These are phyloP conservation scores for Stephania cephalantha DNA, from an alignment of 164 flowering plant species.

Conservation along the genomic window DNA sequence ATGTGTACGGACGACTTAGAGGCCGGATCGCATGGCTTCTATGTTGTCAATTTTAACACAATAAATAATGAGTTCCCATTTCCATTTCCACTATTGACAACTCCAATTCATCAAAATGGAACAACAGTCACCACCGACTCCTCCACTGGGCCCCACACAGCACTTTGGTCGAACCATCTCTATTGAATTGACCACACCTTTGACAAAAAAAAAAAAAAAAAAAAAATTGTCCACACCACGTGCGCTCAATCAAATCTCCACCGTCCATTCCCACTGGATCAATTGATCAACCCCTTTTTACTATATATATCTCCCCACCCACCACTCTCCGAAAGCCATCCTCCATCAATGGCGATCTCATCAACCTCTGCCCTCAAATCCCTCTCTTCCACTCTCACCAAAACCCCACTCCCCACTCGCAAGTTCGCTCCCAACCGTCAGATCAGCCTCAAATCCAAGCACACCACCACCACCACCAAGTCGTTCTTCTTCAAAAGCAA, in stretches of 20 bases:
- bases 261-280: background rate
- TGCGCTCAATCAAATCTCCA: background rate
- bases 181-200: too few species aligned
- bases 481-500: conserved; percentile 23
- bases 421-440: background rate
- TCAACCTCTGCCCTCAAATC: conserved; percentile 5
- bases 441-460: background rate
- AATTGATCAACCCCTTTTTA: background rate
- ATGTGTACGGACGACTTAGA: too few species aligned
- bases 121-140: too few species aligned
- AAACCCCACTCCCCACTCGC: background rate
- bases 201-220: too few species aligned
- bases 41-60: too few species aligned
- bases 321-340: background rate
- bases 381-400: conserved; percentile 3
- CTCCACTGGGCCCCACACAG: background rate
- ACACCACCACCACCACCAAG: conserved; percentile 20
- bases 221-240: too few species aligned
- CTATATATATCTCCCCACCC: background rate
- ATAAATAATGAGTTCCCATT: too few species aligned
- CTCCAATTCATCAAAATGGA: too few species aligned
- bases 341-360: background rate
- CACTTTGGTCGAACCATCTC: background rate
- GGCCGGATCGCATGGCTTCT: too few species aligned
- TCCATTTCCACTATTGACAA: too few species aligned